Evolutionary conservation across 768 basidiomycete genomes (phyloP).

Genomic region (Boletus insuetus): DNA sequence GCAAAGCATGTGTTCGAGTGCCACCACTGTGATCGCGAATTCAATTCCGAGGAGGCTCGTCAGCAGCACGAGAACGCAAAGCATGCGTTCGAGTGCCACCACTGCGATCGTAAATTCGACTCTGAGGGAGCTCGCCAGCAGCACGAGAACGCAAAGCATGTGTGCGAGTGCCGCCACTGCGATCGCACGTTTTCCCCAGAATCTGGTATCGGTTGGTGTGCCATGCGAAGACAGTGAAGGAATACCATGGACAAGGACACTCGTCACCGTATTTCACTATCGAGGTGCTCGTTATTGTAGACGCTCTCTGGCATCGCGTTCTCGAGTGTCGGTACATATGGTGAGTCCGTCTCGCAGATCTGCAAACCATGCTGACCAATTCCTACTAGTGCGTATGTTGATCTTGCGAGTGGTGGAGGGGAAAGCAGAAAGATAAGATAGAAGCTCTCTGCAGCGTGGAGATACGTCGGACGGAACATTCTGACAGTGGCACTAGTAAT

Average conservation of each 20-base stretch:
- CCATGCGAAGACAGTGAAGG: neutral
- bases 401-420: conserved; percentile 12
- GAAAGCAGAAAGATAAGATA: neutral
- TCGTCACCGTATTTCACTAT: conserved; percentile 1
- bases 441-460: no score
- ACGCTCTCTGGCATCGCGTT: conserved; percentile 15
- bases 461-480: no score
- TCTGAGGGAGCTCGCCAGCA: neutral
- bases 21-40: neutral
- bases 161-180: conserved; percentile 3
- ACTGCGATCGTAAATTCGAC: neutral
- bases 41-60: neutral
- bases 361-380: neutral
- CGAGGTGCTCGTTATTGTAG: conserved; percentile 1
- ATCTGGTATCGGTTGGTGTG: conserved; percentile 5
- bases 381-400: conserved; percentile 9
- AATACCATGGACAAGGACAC: neutral
- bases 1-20: neutral
- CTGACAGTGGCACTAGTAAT: no score
- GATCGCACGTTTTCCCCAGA: no score
- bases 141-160: neutral
- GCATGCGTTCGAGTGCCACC: conserved; percentile 1
- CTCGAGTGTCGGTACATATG: conserved; percentile 4
- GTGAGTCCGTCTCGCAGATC: neutral
- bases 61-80: conserved; percentile 9